Conservation (phyloP, 2,329 filamentous ascomycete genomes). For the Phialophora macrospora region DNA sequence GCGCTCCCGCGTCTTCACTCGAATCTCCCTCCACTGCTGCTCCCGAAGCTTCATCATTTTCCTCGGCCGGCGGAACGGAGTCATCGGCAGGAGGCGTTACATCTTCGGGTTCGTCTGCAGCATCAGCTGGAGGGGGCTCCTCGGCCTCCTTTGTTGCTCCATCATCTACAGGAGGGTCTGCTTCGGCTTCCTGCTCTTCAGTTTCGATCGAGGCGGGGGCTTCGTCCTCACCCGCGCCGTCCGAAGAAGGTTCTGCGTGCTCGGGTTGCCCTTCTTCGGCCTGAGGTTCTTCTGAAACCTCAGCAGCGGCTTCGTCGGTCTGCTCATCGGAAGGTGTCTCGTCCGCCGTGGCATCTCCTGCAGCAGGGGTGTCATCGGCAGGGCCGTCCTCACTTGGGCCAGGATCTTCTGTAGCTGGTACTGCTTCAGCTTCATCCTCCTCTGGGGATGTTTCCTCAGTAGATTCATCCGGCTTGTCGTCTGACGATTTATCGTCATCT, state of each 20-base stretch:
- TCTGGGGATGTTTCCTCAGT: constrained; percentile 18
- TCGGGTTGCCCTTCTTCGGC: constrained; percentile 13
- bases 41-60: constrained; percentile 22
- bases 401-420: constrained; percentile 21
- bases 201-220: background rate
- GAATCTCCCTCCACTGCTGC: constrained; percentile 18
- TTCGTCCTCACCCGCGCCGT: constrained; percentile 26
- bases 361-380: constrained; percentile 36
- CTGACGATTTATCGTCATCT: background rate
- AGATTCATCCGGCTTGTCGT: background rate
- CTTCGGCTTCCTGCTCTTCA: background rate
- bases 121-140: background rate
- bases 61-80: constrained; percentile 25
- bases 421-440: constrained; percentile 15
- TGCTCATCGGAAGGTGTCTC: background rate
- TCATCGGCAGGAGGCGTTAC: background rate
- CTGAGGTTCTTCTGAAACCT: constrained; percentile 19
- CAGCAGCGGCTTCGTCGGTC: constrained; percentile 18
- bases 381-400: constrained; percentile 28
- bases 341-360: constrained; percentile 16
- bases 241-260: constrained; percentile 15
- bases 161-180: background rate
- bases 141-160: background rate
- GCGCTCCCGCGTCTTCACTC: background rate
- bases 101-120: background rate